Evolutionary conservation across 2,329 filamentous ascomycete species (phyloP).

Genomic region (Amauroascus verrucosus): DNA sequence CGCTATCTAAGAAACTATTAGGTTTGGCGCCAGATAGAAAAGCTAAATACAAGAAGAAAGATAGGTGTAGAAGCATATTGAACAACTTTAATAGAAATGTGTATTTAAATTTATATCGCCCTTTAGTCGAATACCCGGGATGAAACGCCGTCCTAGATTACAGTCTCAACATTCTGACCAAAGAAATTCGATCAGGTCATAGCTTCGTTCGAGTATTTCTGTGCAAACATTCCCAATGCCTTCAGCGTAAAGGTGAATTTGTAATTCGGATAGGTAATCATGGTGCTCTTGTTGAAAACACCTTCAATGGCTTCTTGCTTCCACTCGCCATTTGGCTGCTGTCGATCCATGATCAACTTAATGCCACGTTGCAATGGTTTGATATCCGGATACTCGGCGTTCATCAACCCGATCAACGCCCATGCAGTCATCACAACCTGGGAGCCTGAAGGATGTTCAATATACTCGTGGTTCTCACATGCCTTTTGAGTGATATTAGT

Average conservation of each 20-base stretch:
- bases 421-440: constrained; percentile 54
- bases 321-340: constrained; percentile 87
- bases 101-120: no score
- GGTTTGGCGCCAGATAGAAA: no score
- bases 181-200: no score
- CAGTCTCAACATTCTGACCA: no score
- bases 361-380: constrained; percentile 63
- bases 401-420: constrained; percentile 70
- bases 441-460: constrained; percentile 4
- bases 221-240: constrained; percentile 2
- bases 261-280: constrained; percentile 7
- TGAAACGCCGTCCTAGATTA: no score
- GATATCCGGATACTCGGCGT: constrained; percentile 68
- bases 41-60: no score
- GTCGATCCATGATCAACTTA: constrained; percentile 69
- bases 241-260: constrained; percentile 5
- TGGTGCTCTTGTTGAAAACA: constrained; percentile 5
- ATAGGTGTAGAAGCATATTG: no score
- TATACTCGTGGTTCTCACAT: not conserved
- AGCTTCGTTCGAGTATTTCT: not conserved
- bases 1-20: no score
- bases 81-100: no score
- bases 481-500: not conserved
- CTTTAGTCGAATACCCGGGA: no score
- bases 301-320: constrained; percentile 89